A percentile compares a stretch with the other conserved stretches of the same genome.
phyloP scores from a whole-genome alignment of 148 eudicot species.

The Fallopia convolvulus region DNA sequence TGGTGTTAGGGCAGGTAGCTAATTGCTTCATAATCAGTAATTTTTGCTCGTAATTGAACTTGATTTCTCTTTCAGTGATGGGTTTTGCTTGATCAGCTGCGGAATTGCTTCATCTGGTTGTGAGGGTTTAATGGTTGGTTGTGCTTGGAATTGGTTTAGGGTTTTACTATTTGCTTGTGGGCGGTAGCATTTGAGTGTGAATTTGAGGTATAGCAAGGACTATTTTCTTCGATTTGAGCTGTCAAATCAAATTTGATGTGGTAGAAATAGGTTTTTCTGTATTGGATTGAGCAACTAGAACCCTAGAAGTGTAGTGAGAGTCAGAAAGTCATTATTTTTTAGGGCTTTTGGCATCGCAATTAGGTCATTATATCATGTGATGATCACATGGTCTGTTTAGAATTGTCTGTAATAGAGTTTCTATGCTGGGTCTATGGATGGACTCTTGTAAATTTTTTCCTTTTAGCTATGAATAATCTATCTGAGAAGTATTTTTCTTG shows the following conservation, averaged over 20 bases:
- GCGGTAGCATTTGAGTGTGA: background rate
- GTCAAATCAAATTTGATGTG: background rate
- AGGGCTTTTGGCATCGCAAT: background rate
- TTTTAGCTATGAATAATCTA: background rate
- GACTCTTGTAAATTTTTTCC: background rate
- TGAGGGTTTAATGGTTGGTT: background rate
- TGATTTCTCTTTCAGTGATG: background rate
- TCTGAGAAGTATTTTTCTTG: background rate
- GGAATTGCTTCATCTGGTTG: background rate
- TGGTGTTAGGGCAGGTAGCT: slow-evolving; percentile 14
- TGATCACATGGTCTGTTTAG: background rate
- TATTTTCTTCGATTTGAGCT: background rate
- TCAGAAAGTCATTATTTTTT: background rate
- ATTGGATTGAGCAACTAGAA: background rate
- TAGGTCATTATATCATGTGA: background rate
- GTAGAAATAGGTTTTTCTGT: background rate
- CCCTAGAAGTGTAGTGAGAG: background rate
- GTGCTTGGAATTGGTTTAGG: background rate
- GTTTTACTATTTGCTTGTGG: background rate
- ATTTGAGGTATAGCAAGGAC: background rate
- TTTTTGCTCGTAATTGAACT: background rate
- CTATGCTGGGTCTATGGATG: background rate
- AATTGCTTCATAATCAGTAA: background rate
- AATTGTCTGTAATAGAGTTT: background rate
- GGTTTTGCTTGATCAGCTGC: background rate